Evolutionary conservation across 1,284 basidiomycete genomes (phyloP), one percentile per base, ranked within the genome.

Genomic region (Mycena citricolor): DNA sequence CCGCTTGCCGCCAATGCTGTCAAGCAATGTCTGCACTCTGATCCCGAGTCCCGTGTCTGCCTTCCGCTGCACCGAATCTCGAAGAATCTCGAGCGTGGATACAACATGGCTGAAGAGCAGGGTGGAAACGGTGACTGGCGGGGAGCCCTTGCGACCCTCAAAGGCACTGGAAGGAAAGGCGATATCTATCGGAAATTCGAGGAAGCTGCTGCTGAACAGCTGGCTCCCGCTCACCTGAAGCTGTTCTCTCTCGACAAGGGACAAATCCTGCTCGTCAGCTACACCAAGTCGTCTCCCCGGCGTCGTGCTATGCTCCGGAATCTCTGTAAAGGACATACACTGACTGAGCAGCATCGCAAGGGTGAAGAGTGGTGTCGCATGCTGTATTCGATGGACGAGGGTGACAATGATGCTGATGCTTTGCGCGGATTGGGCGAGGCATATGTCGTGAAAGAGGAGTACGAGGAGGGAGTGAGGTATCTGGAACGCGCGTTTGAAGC

Each of bases 41-140:
- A 98, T 61, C 95, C 95, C 11, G 95, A 99, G 64, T 93, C 90
- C 13, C 84, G 86, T 46, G 64, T 78, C 1, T 98, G 95, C 63
- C 83, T 92, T 34, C 68, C 77, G 14, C 77, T 90, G 2, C 90
- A 94, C 62, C 80, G 89, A 13, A 68, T 83, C 16, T 67, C 88
- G 44, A 92, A 94, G 62, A 63, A 74, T 7, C 74, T 94, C 32
- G 90, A 95, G 56, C 90, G 89, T 65, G 76, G 78, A 13, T 81
- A 94, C 54, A 65, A 74, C 19, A 81, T 85, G 59, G 77, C 90
- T n/a, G 77, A 86, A 43, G 85, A 86, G 53, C 76, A 87, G 46
- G 66, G 85, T 13, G 74, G 76, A 12, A 76, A 76, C 2, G 77
- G 80, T 34, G 80, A 87, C 56, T 92, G 85, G 83, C 71, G 76